A percentile compares a stretch with the other conserved stretches of the same genome.
These are phyloP conservation scores for Sequoiadendron giganteum DNA, from an alignment of 75 land plant species.

Conservation along the genomic window DNA sequence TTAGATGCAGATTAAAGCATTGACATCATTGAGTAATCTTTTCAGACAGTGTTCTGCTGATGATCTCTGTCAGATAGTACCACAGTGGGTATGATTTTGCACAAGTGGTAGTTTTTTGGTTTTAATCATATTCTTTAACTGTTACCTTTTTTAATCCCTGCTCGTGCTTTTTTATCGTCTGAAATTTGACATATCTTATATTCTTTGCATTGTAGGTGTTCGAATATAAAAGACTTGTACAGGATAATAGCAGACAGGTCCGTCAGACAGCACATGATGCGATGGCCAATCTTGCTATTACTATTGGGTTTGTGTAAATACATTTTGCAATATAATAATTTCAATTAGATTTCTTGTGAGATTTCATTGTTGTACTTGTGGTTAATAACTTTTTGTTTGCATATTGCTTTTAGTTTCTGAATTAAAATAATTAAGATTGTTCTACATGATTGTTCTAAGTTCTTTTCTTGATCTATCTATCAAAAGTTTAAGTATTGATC, in stretches of 20 bases:
- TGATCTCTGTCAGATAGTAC: conserved; percentile 66
- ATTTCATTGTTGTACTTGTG: background rate
- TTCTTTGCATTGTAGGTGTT: conserved; percentile 57
- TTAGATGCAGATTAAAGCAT: conserved; percentile 75
- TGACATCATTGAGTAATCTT: conserved; percentile 53
- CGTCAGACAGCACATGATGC: conserved; percentile 83
- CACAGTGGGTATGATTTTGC: conserved; percentile 77
- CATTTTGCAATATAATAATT: background rate
- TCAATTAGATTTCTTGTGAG: background rate
- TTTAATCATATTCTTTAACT: background rate
- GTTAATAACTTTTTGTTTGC: background rate
- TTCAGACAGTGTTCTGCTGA: conserved; percentile 59
- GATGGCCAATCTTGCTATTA: conserved; percentile 68
- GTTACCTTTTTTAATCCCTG: background rate
- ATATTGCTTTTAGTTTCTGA: background rate
- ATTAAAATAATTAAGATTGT: background rate
- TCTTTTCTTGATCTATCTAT: background rate
- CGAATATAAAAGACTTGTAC: conserved; percentile 86
- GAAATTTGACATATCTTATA: background rate
- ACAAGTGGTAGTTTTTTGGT: background rate
- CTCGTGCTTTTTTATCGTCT: background rate
- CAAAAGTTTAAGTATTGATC: background rate
- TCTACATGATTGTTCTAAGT: background rate
- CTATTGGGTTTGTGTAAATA: conserved; percentile 40
- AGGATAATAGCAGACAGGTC: conserved; percentile 88